phyloP scores from a whole-genome alignment of 2,329 filamentous ascomycete genomes.

The Venturia nashicola region DNA sequence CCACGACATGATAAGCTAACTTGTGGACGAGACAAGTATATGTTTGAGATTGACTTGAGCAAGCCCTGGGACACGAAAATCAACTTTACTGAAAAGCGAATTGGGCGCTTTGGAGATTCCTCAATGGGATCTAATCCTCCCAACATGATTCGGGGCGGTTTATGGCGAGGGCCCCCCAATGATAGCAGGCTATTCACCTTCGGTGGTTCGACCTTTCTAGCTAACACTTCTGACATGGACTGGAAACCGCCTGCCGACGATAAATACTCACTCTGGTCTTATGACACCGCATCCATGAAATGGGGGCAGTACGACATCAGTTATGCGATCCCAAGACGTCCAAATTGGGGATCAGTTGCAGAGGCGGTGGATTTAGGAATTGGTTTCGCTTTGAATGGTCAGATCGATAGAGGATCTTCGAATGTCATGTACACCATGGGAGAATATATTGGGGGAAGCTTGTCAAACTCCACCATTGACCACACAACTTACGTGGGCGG shows the following conservation, averaged over 20 bases:
- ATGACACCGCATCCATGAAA: constrained; percentile 13
- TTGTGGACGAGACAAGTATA: constrained; percentile 4
- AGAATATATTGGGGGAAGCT: neutral
- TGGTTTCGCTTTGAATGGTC: neutral
- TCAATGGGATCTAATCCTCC: constrained; percentile 16
- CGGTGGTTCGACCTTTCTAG: constrained; percentile 20
- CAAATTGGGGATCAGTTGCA: neutral
- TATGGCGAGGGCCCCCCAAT: constrained; percentile 16
- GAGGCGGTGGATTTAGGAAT: neutral
- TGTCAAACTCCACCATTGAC: neutral
- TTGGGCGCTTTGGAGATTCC: constrained; percentile 15
- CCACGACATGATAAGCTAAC: neutral
- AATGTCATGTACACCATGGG: neutral
- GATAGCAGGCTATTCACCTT: constrained; percentile 20
- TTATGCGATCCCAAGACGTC: constrained; percentile 9
- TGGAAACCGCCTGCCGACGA: constrained; percentile 16
- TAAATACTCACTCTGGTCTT: constrained; percentile 21
- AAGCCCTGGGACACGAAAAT: constrained; percentile 20
- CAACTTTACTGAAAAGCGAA: constrained; percentile 17
- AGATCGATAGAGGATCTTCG: neutral
- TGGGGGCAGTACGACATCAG: constrained; percentile 14
- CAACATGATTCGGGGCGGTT: constrained; percentile 17
- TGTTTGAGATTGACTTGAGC: constrained; percentile 16
- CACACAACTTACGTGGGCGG: neutral
- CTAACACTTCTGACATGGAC: constrained; percentile 20